phyloP scores from a whole-genome alignment of 257 asterid species.

The Phtheirospermum japonicum region DNA sequence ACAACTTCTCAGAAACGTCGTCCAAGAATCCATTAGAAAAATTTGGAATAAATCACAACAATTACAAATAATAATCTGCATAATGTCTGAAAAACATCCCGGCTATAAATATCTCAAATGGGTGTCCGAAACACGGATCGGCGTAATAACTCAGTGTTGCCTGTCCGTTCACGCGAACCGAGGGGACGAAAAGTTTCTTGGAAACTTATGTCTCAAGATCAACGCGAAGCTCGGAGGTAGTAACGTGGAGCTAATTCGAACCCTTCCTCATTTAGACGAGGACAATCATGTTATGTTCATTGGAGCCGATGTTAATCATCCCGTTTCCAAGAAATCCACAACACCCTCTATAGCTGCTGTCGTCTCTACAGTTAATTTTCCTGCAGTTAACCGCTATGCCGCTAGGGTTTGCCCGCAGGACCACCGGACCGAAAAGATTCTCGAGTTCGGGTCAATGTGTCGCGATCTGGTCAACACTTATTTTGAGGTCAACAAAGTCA shows the following conservation, averaged over 20 bases:
- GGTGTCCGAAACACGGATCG: constrained; percentile 63
- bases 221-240: too few species aligned
- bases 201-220: constrained; percentile 63
- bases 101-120: too few species aligned
- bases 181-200: constrained; percentile 51
- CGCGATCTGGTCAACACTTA: too few species aligned
- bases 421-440: constrained; percentile 54
- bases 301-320: constrained; percentile 87
- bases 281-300: too few species aligned
- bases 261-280: constrained; percentile 57
- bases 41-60: constrained; percentile 24
- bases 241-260: constrained; percentile 55
- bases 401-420: constrained; percentile 62
- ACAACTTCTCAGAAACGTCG: constrained; percentile 40
- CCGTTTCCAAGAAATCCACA: constrained; percentile 48
- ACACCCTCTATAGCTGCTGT: constrained; percentile 82
- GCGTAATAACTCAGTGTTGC: constrained; percentile 64
- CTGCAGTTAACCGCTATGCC: constrained; percentile 64
- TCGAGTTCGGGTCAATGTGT: constrained; percentile 54
- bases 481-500: constrained; percentile 33
- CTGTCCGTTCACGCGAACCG: constrained; percentile 35
- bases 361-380: constrained; percentile 64
- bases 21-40: constrained; percentile 30
- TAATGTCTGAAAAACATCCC: constrained; percentile 52
- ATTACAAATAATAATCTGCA: too few species aligned